Conservation (phyloP, 1,284 basidiomycete species). For the Ceratobasidium sp. region DNA sequence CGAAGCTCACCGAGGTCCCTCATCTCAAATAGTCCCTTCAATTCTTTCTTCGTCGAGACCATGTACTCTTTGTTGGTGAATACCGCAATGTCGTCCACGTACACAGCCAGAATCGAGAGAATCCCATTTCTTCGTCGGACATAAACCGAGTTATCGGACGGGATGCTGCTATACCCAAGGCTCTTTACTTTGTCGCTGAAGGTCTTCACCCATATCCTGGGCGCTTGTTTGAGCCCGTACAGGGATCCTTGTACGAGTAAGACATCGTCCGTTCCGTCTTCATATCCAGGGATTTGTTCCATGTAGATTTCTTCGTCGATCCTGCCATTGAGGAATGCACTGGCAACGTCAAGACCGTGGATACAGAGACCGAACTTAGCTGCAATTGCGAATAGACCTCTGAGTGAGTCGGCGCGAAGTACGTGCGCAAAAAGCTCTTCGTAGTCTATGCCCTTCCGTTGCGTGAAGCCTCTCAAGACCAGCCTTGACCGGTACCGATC, state of each 20-base stretch:
- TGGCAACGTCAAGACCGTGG: slow-evolving; percentile 58
- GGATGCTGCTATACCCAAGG: neutral
- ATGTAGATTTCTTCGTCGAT: slow-evolving; percentile 62
- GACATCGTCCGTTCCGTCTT: slow-evolving; percentile 29
- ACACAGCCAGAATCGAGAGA: neutral
- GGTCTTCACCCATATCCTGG: slow-evolving; percentile 43
- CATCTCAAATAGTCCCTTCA: slow-evolving; percentile 11
- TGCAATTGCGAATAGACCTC: too few relatives aligned
- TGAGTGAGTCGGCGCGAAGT: too few relatives aligned
- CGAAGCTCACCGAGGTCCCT: neutral
- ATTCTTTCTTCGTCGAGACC: neutral
- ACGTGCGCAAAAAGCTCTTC: too few relatives aligned
- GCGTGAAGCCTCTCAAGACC: too few relatives aligned
- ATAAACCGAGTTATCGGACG: neutral
- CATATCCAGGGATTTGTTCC: slow-evolving; percentile 56
- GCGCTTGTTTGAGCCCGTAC: slow-evolving; percentile 54
- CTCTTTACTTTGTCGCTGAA: neutral
- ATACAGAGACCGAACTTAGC: too few relatives aligned
- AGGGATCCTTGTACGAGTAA: slow-evolving; percentile 49
- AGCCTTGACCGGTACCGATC: too few relatives aligned
- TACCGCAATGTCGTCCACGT: slow-evolving; percentile 21
- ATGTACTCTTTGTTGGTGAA: neutral
- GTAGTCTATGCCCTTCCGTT: too few relatives aligned
- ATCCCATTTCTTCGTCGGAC: neutral
- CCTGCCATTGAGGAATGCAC: slow-evolving; percentile 51